Base-by-base conservation (phyloP, 805 yeast species). In the Metschnikowia colocasiae region DNA sequence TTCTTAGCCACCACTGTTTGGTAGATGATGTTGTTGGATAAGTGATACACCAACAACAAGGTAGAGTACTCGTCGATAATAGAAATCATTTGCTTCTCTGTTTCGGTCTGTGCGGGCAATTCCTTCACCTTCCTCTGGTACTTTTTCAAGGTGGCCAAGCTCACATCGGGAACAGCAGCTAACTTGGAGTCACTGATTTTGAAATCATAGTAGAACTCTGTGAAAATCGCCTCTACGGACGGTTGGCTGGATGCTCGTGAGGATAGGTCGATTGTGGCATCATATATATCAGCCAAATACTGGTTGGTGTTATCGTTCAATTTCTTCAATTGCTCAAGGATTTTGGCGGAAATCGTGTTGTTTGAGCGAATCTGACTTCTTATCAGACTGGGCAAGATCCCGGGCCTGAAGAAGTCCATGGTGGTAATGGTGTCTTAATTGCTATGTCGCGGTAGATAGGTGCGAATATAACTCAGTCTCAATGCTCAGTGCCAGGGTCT, bases 21-120 rank as follows among this genome's bases (percentile, higher is more conserved):
- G 48, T 59, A 64, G 30, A 72, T 66, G 23, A 69, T 51, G 10
- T 61, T 47, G 46, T 65, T 68, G 32, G 75, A 65, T 33, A 67
- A 48, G 27, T 63, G 59, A 25, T 63, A 56, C 45, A 56, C 54
- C 2, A 59, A 47, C n/a, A 64, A 42, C 19, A 68, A 42, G 4
- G 53, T 37, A 32, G 58, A 46, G 44, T 65, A 68, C 16, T 59
- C 51, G 49, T 61, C 59, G 32, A 68, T 55, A 25, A 64, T 39
- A n/a, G 44, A 22, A 7, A 44, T 43, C 30, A 56, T 45, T 3
- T 46, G 46, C 6, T 25, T 29, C 9, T 51, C 52, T 15, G 48
- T 41, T 2, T 55, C 53, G 12, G 46, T 26, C n/a, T 18, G 10
- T 4, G 29, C 23, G 20, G 40, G 12, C 13, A 35, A 27, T 9